These are phyloP conservation scores for Oryza glumipatula DNA, from an alignment of 176 grass and related monocot species.

Conservation along the genomic window DNA sequence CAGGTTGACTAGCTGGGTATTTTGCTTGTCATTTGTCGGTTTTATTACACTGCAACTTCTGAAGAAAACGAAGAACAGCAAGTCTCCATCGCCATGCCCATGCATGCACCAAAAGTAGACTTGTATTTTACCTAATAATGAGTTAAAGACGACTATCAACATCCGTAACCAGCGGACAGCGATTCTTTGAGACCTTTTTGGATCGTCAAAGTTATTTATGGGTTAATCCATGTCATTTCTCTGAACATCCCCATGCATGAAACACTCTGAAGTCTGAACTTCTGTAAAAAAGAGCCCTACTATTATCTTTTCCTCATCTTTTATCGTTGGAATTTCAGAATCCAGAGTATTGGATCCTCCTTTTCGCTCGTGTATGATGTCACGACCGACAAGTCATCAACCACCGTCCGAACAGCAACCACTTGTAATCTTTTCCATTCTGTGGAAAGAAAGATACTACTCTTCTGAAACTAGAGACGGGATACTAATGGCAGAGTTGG, in stretches of 20 bases:
- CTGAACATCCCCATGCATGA: not conserved
- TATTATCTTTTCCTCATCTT: not conserved
- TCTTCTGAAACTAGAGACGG: not conserved
- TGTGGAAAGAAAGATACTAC: not conserved
- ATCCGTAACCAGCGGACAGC: not conserved
- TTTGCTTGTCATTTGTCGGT: not conserved
- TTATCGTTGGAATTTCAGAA: not conserved
- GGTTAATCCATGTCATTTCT: not conserved
- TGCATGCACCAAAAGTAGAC: not conserved
- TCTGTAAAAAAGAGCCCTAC: not conserved
- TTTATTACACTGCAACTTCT: not conserved
- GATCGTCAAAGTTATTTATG: not conserved
- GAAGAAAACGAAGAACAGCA: not conserved
- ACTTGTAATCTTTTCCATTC: not conserved
- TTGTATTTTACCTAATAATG: not conserved
- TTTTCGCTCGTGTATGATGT: not conserved
- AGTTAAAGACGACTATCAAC: not conserved
- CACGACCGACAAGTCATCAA: conserved; percentile 3
- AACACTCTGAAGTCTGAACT: not conserved
- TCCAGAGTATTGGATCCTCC: not conserved
- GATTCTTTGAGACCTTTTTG: not conserved
- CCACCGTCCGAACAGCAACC: conserved; percentile 38
- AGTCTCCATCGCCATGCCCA: not conserved
- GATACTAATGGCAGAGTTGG: not conserved
- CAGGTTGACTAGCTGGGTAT: not conserved